A percentile compares a stretch with the other conserved stretches of the same genome.
phyloP scores from a whole-genome alignment of 345 rosid genomes.

The Citrus hindsii region DNA sequence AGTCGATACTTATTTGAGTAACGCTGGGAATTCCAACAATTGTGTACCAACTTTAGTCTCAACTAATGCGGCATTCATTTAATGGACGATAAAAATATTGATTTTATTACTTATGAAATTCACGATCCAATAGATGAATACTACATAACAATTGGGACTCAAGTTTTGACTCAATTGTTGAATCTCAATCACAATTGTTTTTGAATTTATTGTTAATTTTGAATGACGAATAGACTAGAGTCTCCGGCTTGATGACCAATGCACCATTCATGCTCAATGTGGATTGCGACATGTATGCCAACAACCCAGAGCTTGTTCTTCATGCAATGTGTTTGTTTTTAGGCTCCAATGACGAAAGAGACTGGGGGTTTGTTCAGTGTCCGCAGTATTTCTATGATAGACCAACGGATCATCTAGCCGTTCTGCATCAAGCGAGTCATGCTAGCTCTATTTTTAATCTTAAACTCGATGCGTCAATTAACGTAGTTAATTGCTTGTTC shows the following conservation, averaged over 20 bases:
- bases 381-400: slow-evolving; percentile 51
- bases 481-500: neutral
- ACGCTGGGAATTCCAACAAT: too few species aligned
- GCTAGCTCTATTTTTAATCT: neutral
- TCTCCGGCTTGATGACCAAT: slow-evolving; percentile 70
- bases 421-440: slow-evolving; percentile 18
- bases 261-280: slow-evolving; percentile 75
- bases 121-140: too few species aligned
- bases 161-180: too few species aligned
- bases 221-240: slow-evolving; percentile 37
- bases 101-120: too few species aligned
- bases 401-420: slow-evolving; percentile 18
- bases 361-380: slow-evolving; percentile 45
- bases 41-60: too few species aligned
- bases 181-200: too few species aligned
- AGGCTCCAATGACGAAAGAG: slow-evolving; percentile 8
- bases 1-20: neutral
- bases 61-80: too few species aligned
- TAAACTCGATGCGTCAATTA: neutral
- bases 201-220: neutral
- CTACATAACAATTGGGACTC: too few species aligned
- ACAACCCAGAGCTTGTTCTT: slow-evolving; percentile 43
- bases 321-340: slow-evolving; percentile 54
- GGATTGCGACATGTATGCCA: slow-evolving; percentile 71
- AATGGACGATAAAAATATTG: too few species aligned